Conservation (phyloP, 108 stramenopile species). For the Mayamaea pseudoterrestris region DNA sequence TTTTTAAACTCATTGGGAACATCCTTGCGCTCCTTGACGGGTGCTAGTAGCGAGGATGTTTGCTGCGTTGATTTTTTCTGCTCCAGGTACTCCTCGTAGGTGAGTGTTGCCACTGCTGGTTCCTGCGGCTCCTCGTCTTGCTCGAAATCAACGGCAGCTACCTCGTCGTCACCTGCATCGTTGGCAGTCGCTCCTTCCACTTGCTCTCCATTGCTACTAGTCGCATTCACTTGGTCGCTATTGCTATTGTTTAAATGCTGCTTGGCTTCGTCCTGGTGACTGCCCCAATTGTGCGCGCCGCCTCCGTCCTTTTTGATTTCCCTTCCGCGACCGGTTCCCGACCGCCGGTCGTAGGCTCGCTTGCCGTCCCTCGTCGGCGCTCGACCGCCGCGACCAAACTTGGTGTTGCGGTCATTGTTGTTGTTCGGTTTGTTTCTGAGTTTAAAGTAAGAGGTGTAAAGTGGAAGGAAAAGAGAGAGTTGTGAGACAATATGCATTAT, state of each 20-base stretch:
- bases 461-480: background rate
- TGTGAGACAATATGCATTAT: background rate
- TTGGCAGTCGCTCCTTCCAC: slow-evolving; percentile 13
- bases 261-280: slow-evolving; percentile 70
- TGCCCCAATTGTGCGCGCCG: slow-evolving; percentile 88
- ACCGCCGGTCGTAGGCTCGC: slow-evolving; percentile 76
- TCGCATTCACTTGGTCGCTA: slow-evolving; percentile 15
- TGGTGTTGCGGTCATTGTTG: slow-evolving; percentile 57
- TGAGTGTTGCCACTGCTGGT: slow-evolving; percentile 68
- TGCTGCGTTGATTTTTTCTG: slow-evolving; percentile 28
- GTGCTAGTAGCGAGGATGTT: slow-evolving; percentile 41
- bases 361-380: slow-evolving; percentile 70
- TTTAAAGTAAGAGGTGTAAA: background rate
- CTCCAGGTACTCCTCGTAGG: slow-evolving; percentile 81
- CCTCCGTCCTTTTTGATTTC: slow-evolving; percentile 86
- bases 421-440: slow-evolving; percentile 3
- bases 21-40: slow-evolving; percentile 37
- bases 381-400: slow-evolving; percentile 66
- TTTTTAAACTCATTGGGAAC: slow-evolving; percentile 62
- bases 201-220: slow-evolving; percentile 1
- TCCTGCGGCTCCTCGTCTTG: slow-evolving; percentile 50
- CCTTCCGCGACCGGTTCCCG: slow-evolving; percentile 84
- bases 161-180: slow-evolving; percentile 11
- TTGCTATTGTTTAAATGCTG: slow-evolving; percentile 51
- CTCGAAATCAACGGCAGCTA: slow-evolving; percentile 1